Evolutionary conservation across 2,329 filamentous ascomycete species (phyloP), one percentile per base, ranked within the genome.

Genomic region (Xylaria digitata): DNA sequence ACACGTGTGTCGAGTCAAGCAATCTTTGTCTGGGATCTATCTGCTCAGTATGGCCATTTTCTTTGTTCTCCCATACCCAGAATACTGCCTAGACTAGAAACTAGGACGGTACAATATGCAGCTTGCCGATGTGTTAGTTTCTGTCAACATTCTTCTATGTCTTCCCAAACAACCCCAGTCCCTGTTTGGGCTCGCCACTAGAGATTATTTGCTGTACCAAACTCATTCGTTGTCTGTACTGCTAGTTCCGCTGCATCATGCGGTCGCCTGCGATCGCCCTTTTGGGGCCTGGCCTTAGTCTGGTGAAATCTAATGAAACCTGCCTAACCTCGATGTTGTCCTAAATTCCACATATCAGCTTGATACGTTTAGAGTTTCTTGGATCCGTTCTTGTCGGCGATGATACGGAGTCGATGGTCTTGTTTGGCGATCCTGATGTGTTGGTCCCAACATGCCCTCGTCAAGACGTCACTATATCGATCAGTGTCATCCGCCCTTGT

Each of bases 1-100:
- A 82, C 83, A 85, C 82, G 81, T 85, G 83, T 84, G 82, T 83
- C 84, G 84, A 86, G 84, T 86, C 84, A 81, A 82, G 79, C 76
- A 79, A 80, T 78, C 74, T 77, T 73, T 75, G 74, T 74, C 75
- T 75, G 68, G 75, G 74, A 75, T 77, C 74, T 75, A 74, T 77
- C 74, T 75, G 70, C 75, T 76, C 69, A 71, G 72, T 72, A 70
- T 69, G 72, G 71, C 72, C 68, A 69, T 54, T 78, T 79, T 81
- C 82, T 84, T 84, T 84, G 82, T 84, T 81, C 76, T 77, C 78
- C 77, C 73, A 68, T 77, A 76, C 72, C 78, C 77, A 78, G 75
- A 74, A 77, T 68, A 74, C 59, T 73, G 74, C 71, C 75, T 78
- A 76, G 74, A 71, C 72, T 78, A 73, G 75, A 75, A 75, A 73